Evolutionary conservation across 371 early-diverging fungal species (phyloP), one percentile per base, ranked within the genome.

Genomic region (Thermomucor indicae-seudaticae): DNA sequence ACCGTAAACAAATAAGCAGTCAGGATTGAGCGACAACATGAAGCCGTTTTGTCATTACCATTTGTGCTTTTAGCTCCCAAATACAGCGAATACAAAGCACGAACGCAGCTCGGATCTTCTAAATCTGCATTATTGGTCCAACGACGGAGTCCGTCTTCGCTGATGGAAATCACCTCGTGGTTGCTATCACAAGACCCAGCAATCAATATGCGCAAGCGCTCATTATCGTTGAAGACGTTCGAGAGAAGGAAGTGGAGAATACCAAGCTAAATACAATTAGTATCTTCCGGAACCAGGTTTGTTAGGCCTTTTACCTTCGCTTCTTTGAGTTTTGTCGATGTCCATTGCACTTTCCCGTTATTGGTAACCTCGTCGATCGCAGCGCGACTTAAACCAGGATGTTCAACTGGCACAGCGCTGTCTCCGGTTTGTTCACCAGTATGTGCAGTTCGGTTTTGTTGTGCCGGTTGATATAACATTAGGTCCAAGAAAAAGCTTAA

Each of bases 61-160:
- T 54, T 32, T n/a, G 58, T 48, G 12, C 61, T 42, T 14, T 60
- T 65, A 7, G 75, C 60, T 2, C 85, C 85, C 43, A 80, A 75
- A 52, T 87, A 87, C 50, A 92, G 51, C 24, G 57, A 57, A 52
- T 83, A 91, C n/a, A 90, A 57, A 0, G 81, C 64, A 39, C 71
- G 63, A 4, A 90, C 73, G 5, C 81, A 65, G 4, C 30, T 20
- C 6, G 48, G 46, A 38, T 81, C 65, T 47, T 86, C 86, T 47
- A 89, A 59, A 62, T 89, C 80, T 6, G 85, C 84, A 47, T 74
- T 78, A 5, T 58, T 54, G 7, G 70, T 67, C 73, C 73, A 73
- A 17, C 79, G 65, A 41, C 79, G 75, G 39, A 90, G 47, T 6
- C 86, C 92, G 55, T 89, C 88, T 47, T 92, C 90, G 28, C 86